Percentiles rank a stretch among this genome's conserved stretches.
Evolutionary conservation across 495 filamentous ascomycete species (phyloP).

Genomic region (Corynascus novoguineensis): DNA sequence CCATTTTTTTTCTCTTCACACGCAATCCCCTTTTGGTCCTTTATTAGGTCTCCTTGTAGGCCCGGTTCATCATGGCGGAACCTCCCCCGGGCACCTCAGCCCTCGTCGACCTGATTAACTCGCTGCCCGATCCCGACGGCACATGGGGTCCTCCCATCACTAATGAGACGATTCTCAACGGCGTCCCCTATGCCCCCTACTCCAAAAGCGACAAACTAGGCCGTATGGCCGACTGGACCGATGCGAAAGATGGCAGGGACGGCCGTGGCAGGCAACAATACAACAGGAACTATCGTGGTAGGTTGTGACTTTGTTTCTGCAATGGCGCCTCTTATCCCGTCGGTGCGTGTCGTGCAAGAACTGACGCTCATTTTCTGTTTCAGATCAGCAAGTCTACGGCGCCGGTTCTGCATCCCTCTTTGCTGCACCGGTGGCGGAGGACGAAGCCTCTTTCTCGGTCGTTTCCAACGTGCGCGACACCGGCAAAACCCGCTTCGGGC

Average conservation of each 20-base stretch:
- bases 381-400: constrained; percentile 95
- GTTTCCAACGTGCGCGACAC: constrained; percentile 88
- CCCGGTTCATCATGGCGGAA: constrained; percentile 24
- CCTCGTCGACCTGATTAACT: constrained; percentile 51
- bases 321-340: not conserved
- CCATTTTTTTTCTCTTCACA: not conserved
- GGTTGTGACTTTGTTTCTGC: constrained; percentile 13
- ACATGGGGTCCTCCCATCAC: constrained; percentile 86
- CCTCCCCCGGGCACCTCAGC: constrained; percentile 28
- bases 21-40: too few species aligned
- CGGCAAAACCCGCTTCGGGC: constrained; percentile 78
- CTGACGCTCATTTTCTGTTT: not conserved
- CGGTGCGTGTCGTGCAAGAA: not conserved
- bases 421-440: constrained; percentile 82
- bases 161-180: constrained; percentile 78
- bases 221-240: constrained; percentile 99
- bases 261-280: constrained; percentile 76
- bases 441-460: constrained; percentile 95
- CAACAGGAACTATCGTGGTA: constrained; percentile 88
- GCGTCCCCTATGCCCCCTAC: constrained; percentile 94
- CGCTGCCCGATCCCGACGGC: constrained; percentile 51
- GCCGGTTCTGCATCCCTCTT: constrained; percentile 83
- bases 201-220: constrained; percentile 98
- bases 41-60: not conserved
- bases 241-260: constrained; percentile 76